Base-by-base conservation (phyloP, 139 green algal species). In the Diplosphaera chodatii region DNA sequence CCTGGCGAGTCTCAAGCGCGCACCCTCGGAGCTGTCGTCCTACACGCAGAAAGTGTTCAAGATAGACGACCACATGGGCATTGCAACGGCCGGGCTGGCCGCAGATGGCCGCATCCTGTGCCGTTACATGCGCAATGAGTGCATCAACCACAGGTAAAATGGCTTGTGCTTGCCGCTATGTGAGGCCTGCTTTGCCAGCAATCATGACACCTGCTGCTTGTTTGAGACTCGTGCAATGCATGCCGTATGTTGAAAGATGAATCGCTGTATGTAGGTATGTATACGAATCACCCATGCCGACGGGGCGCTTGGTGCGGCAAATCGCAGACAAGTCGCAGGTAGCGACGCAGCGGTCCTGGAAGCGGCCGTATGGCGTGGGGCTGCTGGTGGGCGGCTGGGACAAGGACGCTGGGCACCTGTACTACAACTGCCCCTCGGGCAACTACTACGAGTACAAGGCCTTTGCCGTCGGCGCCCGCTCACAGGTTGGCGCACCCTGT, bases 401-500 rank as follows among this genome's bases (percentile, higher is more conserved):
- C 83, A 70, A 82, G 33, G 78, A 81, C 30, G 89, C 92, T 1
- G 77, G 91, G 1, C 86, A 91, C 75, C 73, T 99, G 1, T 98
- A 88, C 82, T 92, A 94, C 79, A 94, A 90, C 64, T 99, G 94
- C 82, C 94, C 94, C 33, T 93, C 83, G 0, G 94, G 94, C 66
- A 97, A 98, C 76, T 98, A 90, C 83, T 98, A 91, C 34, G 95
- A 99, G 74, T 99, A 97, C 86, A 91, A 93, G 74, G 94, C 94
- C 15, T 94, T 96, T 74, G 94, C 94, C 40, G 98, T 99, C 66
- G 94, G 94, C 1, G 85, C 89, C 5, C 80, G 95, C 16, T 97
- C 93, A 28, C 94, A 98, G 86, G 91, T 89, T 21, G 2, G 32
- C 3, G 3, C 68, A 28, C 37, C 68, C 18, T 55, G 18, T n/a